Conservation (phyloP, 108 stramenopile genomes). For the Conticribra weissflogii region DNA sequence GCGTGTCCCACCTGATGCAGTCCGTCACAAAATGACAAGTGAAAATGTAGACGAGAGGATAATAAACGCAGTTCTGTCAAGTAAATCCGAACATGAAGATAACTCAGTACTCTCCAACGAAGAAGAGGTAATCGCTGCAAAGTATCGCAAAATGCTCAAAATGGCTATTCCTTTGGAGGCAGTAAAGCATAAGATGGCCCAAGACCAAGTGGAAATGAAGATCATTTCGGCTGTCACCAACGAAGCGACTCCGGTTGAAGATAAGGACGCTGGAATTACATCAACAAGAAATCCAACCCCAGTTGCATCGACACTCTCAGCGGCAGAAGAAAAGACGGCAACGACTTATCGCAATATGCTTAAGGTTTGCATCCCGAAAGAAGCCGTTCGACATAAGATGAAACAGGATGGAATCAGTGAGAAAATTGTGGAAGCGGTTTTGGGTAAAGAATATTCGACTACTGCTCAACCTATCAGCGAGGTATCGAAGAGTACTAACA, state of each 20-base stretch:
- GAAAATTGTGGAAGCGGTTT: slow-evolving; percentile 71
- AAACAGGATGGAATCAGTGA: slow-evolving; percentile 68
- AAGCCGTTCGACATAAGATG: slow-evolving; percentile 76
- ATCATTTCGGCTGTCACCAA: slow-evolving; percentile 49
- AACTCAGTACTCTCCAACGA: slow-evolving; percentile 31
- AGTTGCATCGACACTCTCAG: slow-evolving; percentile 35
- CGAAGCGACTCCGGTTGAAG: slow-evolving; percentile 31
- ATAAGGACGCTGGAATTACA: slow-evolving; percentile 37
- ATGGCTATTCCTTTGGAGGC: slow-evolving; percentile 42
- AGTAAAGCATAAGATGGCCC: slow-evolving; percentile 50
- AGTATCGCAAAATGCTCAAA: slow-evolving; percentile 62
- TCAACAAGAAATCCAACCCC: slow-evolving; percentile 13
- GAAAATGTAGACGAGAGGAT: slow-evolving; percentile 42
- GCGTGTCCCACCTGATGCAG: slow-evolving; percentile 60
- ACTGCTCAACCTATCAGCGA: slow-evolving; percentile 1
- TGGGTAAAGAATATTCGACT: slow-evolving; percentile 52
- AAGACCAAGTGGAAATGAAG: slow-evolving; percentile 31
- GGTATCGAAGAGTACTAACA: slow-evolving; percentile 24
- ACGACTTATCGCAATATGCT: slow-evolving; percentile 69
- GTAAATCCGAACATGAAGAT: too few species aligned
- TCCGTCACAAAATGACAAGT: slow-evolving; percentile 61
- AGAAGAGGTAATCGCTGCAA: slow-evolving; percentile 43
- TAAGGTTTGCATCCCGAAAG: slow-evolving; percentile 72
- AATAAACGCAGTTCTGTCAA: slow-evolving; percentile 50
- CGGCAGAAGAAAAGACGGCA: slow-evolving; percentile 65